These are phyloP conservation scores for Candida ovalis DNA, from an alignment of 805 yeast genomes.

Conservation along the genomic window DNA sequence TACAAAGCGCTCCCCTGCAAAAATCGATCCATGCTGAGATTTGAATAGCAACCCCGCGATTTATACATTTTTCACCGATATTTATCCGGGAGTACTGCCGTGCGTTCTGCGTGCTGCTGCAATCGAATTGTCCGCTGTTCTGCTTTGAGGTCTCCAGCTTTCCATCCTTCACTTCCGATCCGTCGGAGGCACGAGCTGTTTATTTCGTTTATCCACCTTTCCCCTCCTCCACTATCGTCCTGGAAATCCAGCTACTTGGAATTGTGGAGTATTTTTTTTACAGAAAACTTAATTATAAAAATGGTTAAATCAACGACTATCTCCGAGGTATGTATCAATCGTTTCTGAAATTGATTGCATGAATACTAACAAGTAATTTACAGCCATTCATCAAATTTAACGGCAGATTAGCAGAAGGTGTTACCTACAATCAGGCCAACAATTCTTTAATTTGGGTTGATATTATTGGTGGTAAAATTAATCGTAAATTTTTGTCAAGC, in stretches of 20 bases:
- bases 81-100: background rate
- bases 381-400: constrained; percentile 26
- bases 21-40: background rate
- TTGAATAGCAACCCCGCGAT: background rate
- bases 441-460: constrained; percentile 50
- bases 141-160: background rate
- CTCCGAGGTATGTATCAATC: constrained; percentile 7
- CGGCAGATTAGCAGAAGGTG: constrained; percentile 61
- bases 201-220: too few relatives aligned
- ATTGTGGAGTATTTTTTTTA: background rate
- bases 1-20: too few relatives aligned
- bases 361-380: background rate
- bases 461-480: constrained; percentile 38
- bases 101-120: background rate
- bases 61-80: background rate
- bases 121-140: background rate
- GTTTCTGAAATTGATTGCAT: background rate
- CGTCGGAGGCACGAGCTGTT: too few relatives aligned
- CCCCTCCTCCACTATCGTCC: too few relatives aligned
- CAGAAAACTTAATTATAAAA: background rate
- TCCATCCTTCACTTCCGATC: background rate
- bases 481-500: constrained; percentile 28
- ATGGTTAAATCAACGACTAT: constrained; percentile 15
- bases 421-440: constrained; percentile 56
- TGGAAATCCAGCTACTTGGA: too few relatives aligned